phyloP scores from a whole-genome alignment of 768 basidiomycete species.

The Tricholomella constricta region DNA sequence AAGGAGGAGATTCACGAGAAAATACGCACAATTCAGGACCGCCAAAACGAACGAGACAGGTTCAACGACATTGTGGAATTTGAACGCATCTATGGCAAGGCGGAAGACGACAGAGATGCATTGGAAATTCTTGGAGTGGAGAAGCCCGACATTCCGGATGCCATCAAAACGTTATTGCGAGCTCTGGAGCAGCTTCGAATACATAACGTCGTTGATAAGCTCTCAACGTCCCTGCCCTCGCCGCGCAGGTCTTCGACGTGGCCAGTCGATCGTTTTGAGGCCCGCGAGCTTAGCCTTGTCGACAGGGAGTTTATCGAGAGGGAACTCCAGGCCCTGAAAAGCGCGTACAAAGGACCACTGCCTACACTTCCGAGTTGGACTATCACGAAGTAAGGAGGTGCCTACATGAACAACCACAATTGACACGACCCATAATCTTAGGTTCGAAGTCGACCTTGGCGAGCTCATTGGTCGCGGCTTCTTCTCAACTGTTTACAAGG shows the following conservation, averaged over 20 bases:
- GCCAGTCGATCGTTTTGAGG: conserved; percentile 6
- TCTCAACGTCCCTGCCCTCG: conserved; percentile 1
- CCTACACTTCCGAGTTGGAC: conserved; percentile 68
- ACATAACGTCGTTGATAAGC: conserved; percentile 1
- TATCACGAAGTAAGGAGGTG: conserved; percentile 63
- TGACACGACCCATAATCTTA: conserved; percentile 21
- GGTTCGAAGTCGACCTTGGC: conserved; percentile 74
- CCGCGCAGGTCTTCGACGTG: conserved; percentile 10
- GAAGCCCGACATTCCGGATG: conserved; percentile 53
- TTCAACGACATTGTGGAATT: conserved; percentile 43
- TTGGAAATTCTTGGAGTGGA: conserved; percentile 42
- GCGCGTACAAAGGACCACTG: conserved; percentile 1
- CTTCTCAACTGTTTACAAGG: conserved; percentile 77
- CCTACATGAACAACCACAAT: neutral
- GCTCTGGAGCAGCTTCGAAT: conserved; percentile 36
- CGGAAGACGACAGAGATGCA: conserved; percentile 45
- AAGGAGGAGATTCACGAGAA: conserved; percentile 16
- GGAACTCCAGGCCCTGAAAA: conserved; percentile 6
- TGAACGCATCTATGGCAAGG: conserved; percentile 36
- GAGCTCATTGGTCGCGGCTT: conserved; percentile 69
- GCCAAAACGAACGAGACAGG: conserved; percentile 43
- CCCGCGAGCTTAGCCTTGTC: neutral
- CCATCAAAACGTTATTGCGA: conserved; percentile 55
- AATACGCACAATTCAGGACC: conserved; percentile 11
- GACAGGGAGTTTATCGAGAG: conserved; percentile 8